Percentiles rank a stretch among this genome's conserved stretches.
Conservation (phyloP, 176 grass and related monocot species). For the Zea luxurians region DNA sequence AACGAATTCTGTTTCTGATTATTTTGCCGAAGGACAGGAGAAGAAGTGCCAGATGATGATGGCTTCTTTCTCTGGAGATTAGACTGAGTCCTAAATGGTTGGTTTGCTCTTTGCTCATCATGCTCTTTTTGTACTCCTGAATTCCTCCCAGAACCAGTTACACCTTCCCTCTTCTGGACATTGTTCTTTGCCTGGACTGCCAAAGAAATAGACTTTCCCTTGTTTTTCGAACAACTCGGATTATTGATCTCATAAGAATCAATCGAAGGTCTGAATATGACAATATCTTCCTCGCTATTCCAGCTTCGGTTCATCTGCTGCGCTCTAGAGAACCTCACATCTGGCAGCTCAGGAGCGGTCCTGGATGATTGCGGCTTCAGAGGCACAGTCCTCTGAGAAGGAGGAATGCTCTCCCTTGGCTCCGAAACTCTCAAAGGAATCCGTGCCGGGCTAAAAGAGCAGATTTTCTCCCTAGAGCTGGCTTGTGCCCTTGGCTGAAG, state of each 20-base stretch:
- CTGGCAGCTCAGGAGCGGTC: slow-evolving; percentile 38
- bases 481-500: slow-evolving; percentile 64
- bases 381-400: slow-evolving; percentile 43
- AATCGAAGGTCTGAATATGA: slow-evolving; percentile 56
- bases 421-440: slow-evolving; percentile 52
- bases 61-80: slow-evolving; percentile 63
- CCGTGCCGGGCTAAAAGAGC: slow-evolving; percentile 52
- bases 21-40: slow-evolving; percentile 68
- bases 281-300: slow-evolving; percentile 68
- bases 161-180: slow-evolving; percentile 79
- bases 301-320: slow-evolving; percentile 46
- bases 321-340: slow-evolving; percentile 41
- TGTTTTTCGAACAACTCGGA: slow-evolving; percentile 47
- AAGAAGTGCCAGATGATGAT: slow-evolving; percentile 41
- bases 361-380: slow-evolving; percentile 52
- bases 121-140: slow-evolving; percentile 53
- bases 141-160: slow-evolving; percentile 49
- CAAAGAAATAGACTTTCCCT: slow-evolving; percentile 74
- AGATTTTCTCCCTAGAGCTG: slow-evolving; percentile 60
- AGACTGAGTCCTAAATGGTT: slow-evolving; percentile 51
- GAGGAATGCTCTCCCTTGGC: slow-evolving; percentile 38
- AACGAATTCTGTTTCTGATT: slow-evolving; percentile 87
- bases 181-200: slow-evolving; percentile 79
- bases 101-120: slow-evolving; percentile 57
- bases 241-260: slow-evolving; percentile 64